Evolutionary conservation across 345 rosid species (phyloP), one percentile per base, ranked within the genome.

Genomic region (Gossypium arboreum): DNA sequence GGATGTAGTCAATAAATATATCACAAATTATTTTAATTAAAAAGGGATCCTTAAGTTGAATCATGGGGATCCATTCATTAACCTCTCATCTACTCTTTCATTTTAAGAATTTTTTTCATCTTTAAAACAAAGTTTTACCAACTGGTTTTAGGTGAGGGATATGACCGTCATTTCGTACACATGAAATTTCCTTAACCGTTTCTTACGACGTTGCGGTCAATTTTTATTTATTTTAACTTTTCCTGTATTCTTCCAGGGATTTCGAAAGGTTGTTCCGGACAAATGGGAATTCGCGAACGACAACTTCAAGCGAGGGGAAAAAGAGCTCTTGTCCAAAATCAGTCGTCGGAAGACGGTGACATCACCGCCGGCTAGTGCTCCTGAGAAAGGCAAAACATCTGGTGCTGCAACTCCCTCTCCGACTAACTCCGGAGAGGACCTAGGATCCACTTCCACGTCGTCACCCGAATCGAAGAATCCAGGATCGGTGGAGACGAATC

Each of bases 201-300:
- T 0, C 41, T 34, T 34, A 34, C 41, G 41, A 34, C 34, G 34
- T 3, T 5, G 39, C 6, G 1, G 1, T 29, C 0, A 29, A 3
- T 0, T 4, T 29, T 29, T 29, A 29, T 29, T 34, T 34, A 34
- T 34, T 29, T 29, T 5, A 4, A 4, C 41, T 34, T 34, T 34
- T 34, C 0, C 7, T 34, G 7, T 34, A 1, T 3, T 56, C 18
- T n/a, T 52, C 5, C 78, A 91, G 97, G 97, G 97, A n/a, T 91
- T 91, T 59, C 85, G 91, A 12, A 91, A 89, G 80, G 83, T 85
- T 48, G 97, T 89, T 65, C 89, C 94, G n/a, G 97, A 91, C 70
- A 91, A 91, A 85, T 91, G 97, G 97, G 97, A 91, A 64, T 91
- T 91, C 55, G 90, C 90, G 16, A 91, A 91, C 83, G 92, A 91